Percentiles rank a stretch among this genome's conserved stretches.
phyloP scores from a whole-genome alignment of 2,329 filamentous ascomycete species.

The Bimuria novae-zelandiae region DNA sequence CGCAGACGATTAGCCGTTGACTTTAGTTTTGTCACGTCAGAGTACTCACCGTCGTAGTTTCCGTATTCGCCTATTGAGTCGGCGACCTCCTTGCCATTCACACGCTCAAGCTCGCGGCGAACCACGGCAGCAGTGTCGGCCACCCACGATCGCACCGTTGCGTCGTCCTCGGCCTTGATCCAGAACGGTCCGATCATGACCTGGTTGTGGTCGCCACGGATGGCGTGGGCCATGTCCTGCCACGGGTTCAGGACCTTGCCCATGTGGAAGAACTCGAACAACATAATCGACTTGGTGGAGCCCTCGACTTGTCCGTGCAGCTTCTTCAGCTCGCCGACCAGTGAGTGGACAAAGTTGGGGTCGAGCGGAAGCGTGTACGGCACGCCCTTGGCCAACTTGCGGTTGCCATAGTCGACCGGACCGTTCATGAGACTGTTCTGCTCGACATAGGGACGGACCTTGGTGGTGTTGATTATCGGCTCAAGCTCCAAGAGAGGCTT shows the following conservation, averaged over 20 bases:
- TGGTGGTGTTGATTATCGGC: no score
- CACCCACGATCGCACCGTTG: neutral
- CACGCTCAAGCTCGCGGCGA: constrained; percentile 1
- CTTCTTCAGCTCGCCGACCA: neutral
- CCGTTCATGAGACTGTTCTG: no score
- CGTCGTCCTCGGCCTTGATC: constrained; percentile 1
- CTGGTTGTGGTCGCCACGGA: constrained; percentile 4
- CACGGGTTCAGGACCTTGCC: constrained; percentile 2
- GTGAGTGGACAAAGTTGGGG: neutral
- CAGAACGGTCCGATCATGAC: constrained; percentile 7
- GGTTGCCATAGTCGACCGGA: no score
- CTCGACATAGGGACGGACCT: no score
- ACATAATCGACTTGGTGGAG: constrained; percentile 6
- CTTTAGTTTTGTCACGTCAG: neutral
- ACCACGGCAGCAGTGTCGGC: neutral
- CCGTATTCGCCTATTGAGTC: constrained; percentile 9
- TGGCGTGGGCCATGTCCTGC: constrained; percentile 8
- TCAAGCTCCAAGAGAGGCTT: no score
- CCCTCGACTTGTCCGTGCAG: no score
- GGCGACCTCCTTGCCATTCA: constrained; percentile 1
- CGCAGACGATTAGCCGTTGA: neutral
- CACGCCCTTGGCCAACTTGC: no score
- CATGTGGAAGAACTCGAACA: constrained; percentile 12
- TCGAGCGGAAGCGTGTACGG: neutral
- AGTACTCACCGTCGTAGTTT: constrained; percentile 7